phyloP scores from a whole-genome alignment of 2,329 filamentous ascomycete genomes.

The Raffaelea arxii region DNA sequence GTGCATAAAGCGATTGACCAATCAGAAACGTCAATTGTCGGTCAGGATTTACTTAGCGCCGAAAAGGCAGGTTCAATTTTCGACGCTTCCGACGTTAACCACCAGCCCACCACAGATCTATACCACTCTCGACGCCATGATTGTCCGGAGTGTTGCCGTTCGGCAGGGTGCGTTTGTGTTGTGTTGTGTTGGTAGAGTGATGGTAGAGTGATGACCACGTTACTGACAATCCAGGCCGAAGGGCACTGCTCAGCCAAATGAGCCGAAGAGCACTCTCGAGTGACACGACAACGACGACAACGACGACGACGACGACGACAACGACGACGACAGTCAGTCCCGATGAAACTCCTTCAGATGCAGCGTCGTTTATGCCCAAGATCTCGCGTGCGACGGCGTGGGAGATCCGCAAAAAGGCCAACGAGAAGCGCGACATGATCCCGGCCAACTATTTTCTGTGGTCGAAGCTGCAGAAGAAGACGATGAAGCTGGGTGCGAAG shows the following conservation, averaged over 20 bases:
- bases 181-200: background rate
- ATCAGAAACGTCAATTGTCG: background rate
- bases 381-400: constrained; percentile 3
- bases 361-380: background rate
- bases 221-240: constrained; percentile 34
- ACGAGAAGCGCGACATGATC: constrained; percentile 14
- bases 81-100: background rate
- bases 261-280: constrained; percentile 30
- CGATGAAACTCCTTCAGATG: background rate
- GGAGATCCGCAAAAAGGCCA: background rate
- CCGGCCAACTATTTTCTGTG: constrained; percentile 26
- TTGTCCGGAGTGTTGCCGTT: constrained; percentile 42
- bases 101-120: background rate
- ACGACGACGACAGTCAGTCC: background rate
- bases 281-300: constrained; percentile 17
- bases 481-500: constrained; percentile 36
- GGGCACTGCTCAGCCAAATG: constrained; percentile 32
- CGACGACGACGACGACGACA: constrained; percentile 9
- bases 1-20: constrained; percentile 3
- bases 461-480: constrained; percentile 32
- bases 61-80: constrained; percentile 2
- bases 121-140: constrained; percentile 41
- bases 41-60: constrained; percentile 1
- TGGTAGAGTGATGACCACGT: constrained; percentile 2
- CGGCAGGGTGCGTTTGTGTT: constrained; percentile 38